Conservation (phyloP, 2,329 filamentous ascomycete species). For the Dactylella cylindrospora region DNA sequence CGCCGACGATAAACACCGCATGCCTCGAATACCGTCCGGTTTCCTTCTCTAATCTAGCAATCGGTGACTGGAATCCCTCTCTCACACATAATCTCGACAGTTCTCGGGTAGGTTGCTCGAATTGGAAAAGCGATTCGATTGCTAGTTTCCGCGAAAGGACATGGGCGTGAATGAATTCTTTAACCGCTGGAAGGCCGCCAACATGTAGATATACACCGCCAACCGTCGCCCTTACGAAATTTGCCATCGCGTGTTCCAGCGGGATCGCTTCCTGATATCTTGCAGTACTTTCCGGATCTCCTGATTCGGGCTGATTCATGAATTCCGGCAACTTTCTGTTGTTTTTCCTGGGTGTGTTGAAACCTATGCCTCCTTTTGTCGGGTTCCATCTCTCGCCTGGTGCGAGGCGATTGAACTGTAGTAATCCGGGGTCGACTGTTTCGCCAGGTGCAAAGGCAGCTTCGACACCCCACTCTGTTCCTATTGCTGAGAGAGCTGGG, state of each 20-base stretch:
- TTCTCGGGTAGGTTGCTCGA: conserved; percentile 80
- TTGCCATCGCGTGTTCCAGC: conserved; percentile 61
- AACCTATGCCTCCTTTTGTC: conserved; percentile 12
- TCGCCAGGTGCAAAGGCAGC: conserved; percentile 79
- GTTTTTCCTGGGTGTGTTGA: conserved; percentile 15
- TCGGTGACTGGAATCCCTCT: conserved; percentile 83
- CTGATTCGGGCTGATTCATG: conserved; percentile 29
- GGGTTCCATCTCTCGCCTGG: conserved; percentile 33
- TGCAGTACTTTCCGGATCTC: conserved; percentile 6
- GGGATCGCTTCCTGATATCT: conserved; percentile 28
- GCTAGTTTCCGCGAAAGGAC: conserved; percentile 78
- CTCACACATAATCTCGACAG: conserved; percentile 78
- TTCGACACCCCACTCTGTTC: conserved; percentile 89
- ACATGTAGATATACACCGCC: conserved; percentile 80
- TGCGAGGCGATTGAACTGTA: conserved; percentile 66
- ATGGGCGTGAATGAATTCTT: conserved; percentile 80
- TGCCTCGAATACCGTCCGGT: conserved; percentile 81
- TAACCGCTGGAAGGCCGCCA: conserved; percentile 72
- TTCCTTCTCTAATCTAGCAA: conserved; percentile 85
- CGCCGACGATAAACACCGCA: conserved; percentile 90
- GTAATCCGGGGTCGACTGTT: conserved; percentile 86
- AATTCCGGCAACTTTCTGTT: conserved; percentile 21
- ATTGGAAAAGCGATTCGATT: conserved; percentile 75
- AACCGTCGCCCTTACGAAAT: conserved; percentile 78
- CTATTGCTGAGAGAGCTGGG: conserved; percentile 70